phyloP scores from a whole-genome alignment of 495 filamentous ascomycete genomes.

The Neurospora sp. region DNA sequence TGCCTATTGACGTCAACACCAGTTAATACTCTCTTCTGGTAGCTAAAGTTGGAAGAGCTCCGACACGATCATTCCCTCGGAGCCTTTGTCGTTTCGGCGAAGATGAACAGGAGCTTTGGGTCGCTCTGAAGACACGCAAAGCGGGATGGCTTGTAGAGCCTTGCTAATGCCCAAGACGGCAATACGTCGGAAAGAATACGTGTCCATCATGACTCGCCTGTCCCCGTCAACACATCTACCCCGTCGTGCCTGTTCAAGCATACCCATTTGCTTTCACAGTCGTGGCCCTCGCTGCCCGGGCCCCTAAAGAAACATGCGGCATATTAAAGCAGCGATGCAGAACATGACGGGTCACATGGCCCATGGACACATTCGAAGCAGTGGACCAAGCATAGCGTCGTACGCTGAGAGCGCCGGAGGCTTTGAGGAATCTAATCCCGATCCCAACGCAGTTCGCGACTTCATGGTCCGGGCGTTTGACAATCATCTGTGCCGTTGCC shows the following conservation, averaged over 20 bases:
- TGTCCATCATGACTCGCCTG: not conserved
- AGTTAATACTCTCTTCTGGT: not conserved
- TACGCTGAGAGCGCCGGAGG: not conserved
- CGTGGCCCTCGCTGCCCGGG: not conserved
- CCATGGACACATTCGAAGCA: not conserved
- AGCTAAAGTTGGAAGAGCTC: not conserved
- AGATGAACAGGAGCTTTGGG: not conserved
- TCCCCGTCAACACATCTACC: not conserved
- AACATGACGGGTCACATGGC: not conserved
- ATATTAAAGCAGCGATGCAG: not conserved
- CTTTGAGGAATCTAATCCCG: not conserved
- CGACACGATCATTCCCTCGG: not conserved
- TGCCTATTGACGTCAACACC: not conserved
- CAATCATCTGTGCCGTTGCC: not conserved
- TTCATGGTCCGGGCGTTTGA: not conserved
- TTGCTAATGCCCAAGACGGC: not conserved
- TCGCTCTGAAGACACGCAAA: not conserved
- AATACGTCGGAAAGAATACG: not conserved
- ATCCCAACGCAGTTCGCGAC: not conserved
- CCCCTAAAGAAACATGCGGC: not conserved
- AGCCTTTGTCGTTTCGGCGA: not conserved
- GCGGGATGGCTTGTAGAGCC: not conserved
- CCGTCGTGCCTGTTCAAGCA: not conserved
- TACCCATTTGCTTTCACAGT: not conserved
- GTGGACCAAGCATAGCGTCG: not conserved